Conservation (phyloP, 768 basidiomycete species). For the Boletus rufocinnamomeus region DNA sequence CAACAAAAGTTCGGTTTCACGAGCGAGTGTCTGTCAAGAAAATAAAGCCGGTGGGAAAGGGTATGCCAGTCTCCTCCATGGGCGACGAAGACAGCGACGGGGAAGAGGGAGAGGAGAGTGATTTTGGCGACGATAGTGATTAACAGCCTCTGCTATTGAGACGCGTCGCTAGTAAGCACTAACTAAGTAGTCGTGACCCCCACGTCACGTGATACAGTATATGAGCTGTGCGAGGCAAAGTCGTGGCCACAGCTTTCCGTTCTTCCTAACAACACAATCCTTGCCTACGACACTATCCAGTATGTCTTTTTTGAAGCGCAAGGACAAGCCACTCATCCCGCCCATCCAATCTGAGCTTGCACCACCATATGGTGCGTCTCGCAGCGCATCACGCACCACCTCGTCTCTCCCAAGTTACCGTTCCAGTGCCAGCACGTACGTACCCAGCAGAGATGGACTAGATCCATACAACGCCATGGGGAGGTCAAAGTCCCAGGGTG, state of each 20-base stretch:
- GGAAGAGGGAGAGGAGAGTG: conserved; percentile 44
- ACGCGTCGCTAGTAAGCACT: neutral
- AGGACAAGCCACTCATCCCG: conserved; percentile 65
- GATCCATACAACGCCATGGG: conserved; percentile 48
- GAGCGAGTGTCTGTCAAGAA: conserved; percentile 81
- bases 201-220: conserved; percentile 17
- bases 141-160: conserved; percentile 18
- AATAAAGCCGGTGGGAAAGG: conserved; percentile 73
- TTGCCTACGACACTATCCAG: neutral
- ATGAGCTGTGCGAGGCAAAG: neutral
- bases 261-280: neutral
- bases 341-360: conserved; percentile 50
- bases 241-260: conserved; percentile 8
- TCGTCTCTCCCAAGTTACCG: conserved; percentile 47
- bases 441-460: conserved; percentile 64
- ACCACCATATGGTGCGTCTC: conserved; percentile 29
- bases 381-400: conserved; percentile 33
- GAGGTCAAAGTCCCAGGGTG: conserved; percentile 29
- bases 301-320: conserved; percentile 57
- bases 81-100: conserved; percentile 37
- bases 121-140: conserved; percentile 33
- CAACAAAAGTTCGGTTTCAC: conserved; percentile 69
- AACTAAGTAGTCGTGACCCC: too few species aligned
- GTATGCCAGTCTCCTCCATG: conserved; percentile 51
- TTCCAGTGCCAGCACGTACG: conserved; percentile 62